phyloP scores from a whole-genome alignment of 169 alveolate species.

The Plasmodium relictum region DNA sequence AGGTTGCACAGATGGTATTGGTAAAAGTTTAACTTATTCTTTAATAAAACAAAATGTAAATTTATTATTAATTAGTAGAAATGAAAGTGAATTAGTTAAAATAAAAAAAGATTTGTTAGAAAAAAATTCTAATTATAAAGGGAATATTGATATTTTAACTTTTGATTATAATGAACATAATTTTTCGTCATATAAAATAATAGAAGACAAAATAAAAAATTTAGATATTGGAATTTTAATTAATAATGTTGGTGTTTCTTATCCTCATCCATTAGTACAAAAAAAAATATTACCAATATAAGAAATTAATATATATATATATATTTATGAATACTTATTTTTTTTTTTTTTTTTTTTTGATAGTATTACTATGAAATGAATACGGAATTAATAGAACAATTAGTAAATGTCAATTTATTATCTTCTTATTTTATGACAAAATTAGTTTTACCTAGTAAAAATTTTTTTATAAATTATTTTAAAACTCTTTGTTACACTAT shows the following conservation, averaged over 20 bases:
- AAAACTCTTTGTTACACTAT: not conserved
- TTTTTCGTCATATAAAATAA: conserved; percentile 29
- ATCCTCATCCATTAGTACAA: conserved; percentile 77
- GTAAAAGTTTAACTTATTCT: conserved; percentile 80
- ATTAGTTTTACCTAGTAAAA: conserved; percentile 69
- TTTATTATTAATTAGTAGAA: conserved; percentile 61
- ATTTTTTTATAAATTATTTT: not conserved
- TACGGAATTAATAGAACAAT: conserved; percentile 76
- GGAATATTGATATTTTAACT: conserved; percentile 30
- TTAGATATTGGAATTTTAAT: conserved; percentile 79
- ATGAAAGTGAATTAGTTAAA: conserved; percentile 37
- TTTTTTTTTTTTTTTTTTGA: not conserved
- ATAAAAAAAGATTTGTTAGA: conserved; percentile 37
- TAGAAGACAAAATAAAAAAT: conserved; percentile 30
- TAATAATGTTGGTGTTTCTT: conserved; percentile 82
- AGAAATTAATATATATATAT: not conserved
- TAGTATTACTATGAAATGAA: conserved; percentile 80
- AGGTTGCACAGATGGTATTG: conserved; percentile 86
- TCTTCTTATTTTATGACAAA: conserved; percentile 79
- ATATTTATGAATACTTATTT: not conserved
- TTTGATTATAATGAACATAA: conserved; percentile 59
- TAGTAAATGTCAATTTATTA: conserved; percentile 80
- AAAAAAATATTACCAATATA: not conserved
- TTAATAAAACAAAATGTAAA: conserved; percentile 51
- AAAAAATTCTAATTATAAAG: conserved; percentile 35